Conservation (phyloP, 768 basidiomycete species). For the Gloeopeniophorella convolvens region DNA sequence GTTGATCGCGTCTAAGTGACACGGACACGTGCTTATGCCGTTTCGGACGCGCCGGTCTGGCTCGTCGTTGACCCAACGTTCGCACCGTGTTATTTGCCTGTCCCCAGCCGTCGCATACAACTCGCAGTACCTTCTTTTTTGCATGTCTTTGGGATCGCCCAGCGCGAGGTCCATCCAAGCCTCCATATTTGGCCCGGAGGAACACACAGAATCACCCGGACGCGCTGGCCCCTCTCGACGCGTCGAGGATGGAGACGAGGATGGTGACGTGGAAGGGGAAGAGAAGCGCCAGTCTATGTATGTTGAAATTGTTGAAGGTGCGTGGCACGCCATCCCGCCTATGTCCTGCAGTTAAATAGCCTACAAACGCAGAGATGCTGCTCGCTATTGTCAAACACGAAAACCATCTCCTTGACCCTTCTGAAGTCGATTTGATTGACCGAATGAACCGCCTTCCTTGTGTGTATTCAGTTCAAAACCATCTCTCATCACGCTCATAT, state of each 20-base stretch:
- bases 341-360: background rate
- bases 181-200: constrained; percentile 16
- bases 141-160: constrained; percentile 15
- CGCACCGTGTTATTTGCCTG: too few species aligned
- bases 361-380: constrained; percentile 43
- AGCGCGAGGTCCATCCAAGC: constrained; percentile 10
- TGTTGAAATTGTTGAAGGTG: constrained; percentile 37
- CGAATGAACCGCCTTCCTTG: constrained; percentile 42
- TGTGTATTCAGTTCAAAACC: constrained; percentile 29
- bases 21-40: too few species aligned
- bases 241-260: background rate
- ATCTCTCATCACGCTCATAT: background rate
- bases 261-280: constrained; percentile 5
- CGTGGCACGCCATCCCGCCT: background rate
- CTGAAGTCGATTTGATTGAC: constrained; percentile 41
- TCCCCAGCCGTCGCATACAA: too few species aligned
- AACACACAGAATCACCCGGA: background rate
- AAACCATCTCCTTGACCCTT: constrained; percentile 41
- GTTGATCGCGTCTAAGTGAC: too few species aligned
- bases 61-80: too few species aligned
- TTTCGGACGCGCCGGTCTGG: too few species aligned
- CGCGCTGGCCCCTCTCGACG: background rate
- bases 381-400: constrained; percentile 45
- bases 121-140: too few species aligned
- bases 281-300: constrained; percentile 33